Evolutionary conservation across 2,329 filamentous ascomycete genomes (phyloP), one percentile per base, ranked within the genome.

Genomic region (Cercospora beticola): DNA sequence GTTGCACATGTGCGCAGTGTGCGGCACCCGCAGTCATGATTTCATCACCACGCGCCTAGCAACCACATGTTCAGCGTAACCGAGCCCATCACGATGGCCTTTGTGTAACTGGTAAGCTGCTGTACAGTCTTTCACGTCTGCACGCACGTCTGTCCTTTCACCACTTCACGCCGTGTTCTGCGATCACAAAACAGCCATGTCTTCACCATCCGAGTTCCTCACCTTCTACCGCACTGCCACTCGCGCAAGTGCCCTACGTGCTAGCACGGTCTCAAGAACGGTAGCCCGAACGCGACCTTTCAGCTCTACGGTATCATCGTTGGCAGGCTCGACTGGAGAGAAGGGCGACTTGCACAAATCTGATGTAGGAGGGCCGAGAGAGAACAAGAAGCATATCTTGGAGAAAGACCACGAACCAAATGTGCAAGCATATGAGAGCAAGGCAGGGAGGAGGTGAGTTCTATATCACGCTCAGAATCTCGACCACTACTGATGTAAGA

Each of bases 191-290:
- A 26, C 54, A 73, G 62, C 72, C 77, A 58, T 43, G 52, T 56
- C 31, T n/a, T 78, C 78, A 28, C 77, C 79, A 10, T 78, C 79
- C 31, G 76, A 80, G 65, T 79, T 81, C 76, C 74, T 80, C 21
- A 79, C 77, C 62, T 79, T 80, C 74, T 79, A 77, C 76, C 78
- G 79, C 65, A 56, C 52, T 52, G 52, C 21, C 49, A 64, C 46
- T 23, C 52, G 62, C 6, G 62, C 62, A 26, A 43, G 31, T 56
- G 62, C 46, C 36, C 33, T 68, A 12, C 62, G 52, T 26, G 16
- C 43, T 16, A 26, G 36, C 46, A 64, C 26, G 21, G 10, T 62
- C 9, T 36, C 59, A 31, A 54, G 62, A 49, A 59, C 56, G 36
- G 28, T 33, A 58, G n/a, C 26, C 26, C n/a, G 30, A 7, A 33